Base-by-base conservation (phyloP, 2,329 filamentous ascomycete species). In the Fusarium globosum region DNA sequence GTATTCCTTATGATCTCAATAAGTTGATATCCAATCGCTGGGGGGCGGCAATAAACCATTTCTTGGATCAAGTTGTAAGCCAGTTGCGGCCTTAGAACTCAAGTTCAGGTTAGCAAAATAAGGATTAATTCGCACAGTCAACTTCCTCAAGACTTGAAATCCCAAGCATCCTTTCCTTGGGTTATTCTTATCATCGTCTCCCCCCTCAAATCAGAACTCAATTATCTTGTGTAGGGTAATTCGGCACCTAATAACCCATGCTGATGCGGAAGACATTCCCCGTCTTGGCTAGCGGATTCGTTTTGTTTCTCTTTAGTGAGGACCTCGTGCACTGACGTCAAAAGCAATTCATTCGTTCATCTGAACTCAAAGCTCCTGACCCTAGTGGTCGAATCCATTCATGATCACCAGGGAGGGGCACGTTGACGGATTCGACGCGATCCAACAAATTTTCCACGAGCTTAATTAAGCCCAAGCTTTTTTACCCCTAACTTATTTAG, bases 311-410 rank as follows among this genome's bases (percentile, higher is more conserved):
- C 36, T 38, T 35, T 20, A 18, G 61, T 35, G 23, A 48, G 36
- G 21, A 28, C n/a, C 55, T 56, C 15, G 63, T 65, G 72, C 73
- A 76, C 71, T 75, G 73, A 75, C 73, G 73, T 76, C 70, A 75
- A 74, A 69, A 46, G 38, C n/a, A 41, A 30, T 52, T 33, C 42
- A 45, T 43, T 42, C 49, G 38, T 56, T 43, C 49, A 45, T 43
- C 42, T 61, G 30, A 45, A 59, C 35, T 49, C 42, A 41, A 36
- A 46, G 26, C 41, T 62, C 48, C 18, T 13, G 48, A 57, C 46
- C 51, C 46, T 41, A 60, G 45, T 67, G 59, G 57, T 35, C 48
- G 45, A 46, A 61, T 39, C 56, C 28, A 68, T 61, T 65, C 41
- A 53, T 53, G 41, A 65, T 68, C 36, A 61, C 23, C n/a, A 58